A percentile compares a stretch with the other conserved stretches of the same genome.
These are phyloP conservation scores for Phytophthora pistaciae DNA, from an alignment of 352 stramenopile species.

Conservation along the genomic window DNA sequence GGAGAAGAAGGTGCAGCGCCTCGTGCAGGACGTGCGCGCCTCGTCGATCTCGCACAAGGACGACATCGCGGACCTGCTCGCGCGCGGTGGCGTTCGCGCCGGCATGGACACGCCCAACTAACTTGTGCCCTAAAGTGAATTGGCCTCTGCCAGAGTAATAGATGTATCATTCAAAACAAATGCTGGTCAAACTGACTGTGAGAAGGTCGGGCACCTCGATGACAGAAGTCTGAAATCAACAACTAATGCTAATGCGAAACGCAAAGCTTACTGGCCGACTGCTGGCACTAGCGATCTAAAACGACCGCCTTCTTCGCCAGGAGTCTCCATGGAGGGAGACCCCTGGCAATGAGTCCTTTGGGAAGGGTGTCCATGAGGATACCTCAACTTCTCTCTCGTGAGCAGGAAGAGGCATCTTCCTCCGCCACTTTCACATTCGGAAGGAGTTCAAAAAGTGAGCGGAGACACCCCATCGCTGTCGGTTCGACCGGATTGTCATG, in stretches of 20 bases:
- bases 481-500: conserved; percentile 14
- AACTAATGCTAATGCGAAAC: no score
- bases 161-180: conserved; percentile 4
- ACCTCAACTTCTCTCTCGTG: no score
- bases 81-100: conserved; percentile 78
- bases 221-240: no score
- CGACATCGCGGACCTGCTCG: conserved; percentile 80
- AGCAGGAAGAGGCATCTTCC: no score
- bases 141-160: conserved; percentile 3
- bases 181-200: no score
- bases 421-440: background rate
- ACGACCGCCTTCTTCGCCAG: background rate
- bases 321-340: background rate
- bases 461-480: background rate
- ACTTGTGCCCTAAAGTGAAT: background rate
- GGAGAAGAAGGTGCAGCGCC: conserved; percentile 93
- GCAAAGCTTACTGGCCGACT: no score
- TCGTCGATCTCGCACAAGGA: conserved; percentile 64
- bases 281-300: background rate
- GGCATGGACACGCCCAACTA: conserved; percentile 65
- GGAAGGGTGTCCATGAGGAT: background rate
- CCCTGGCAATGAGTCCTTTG: background rate
- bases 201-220: no score
- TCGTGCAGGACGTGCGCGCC: conserved; percentile 77
- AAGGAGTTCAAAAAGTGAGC: background rate